Evolutionary conservation across 129 eudicot species (phyloP).

Genomic region (Centrapalus pauciflorus): DNA sequence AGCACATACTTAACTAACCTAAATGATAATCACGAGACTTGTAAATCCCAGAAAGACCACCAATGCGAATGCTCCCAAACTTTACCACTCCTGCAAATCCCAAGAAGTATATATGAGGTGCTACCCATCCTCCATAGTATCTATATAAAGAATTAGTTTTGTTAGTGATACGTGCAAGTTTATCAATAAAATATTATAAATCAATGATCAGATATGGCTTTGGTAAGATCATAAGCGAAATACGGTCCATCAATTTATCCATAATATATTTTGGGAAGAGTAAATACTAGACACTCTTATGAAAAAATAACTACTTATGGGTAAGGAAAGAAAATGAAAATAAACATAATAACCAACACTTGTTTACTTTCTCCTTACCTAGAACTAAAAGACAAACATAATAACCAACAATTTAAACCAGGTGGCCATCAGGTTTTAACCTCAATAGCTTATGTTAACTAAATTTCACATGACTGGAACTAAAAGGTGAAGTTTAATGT

Average conservation of each 20-base stretch:
- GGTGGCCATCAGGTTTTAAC: not conserved
- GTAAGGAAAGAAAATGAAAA: not conserved
- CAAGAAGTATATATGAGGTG: constrained; percentile 87
- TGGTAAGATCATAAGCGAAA: not conserved
- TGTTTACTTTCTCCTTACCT: not conserved
- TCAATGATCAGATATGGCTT: not conserved
- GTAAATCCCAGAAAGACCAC: constrained; percentile 96
- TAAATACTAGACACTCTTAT: not conserved
- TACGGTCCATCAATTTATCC: not conserved
- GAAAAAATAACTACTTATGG: not conserved
- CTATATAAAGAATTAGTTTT: constrained; percentile 32
- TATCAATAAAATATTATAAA: not conserved
- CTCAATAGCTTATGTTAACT: not conserved
- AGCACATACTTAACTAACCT: constrained; percentile 40
- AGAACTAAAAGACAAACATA: too few species aligned
- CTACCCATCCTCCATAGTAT: constrained; percentile 99
- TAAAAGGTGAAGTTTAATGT: too few species aligned
- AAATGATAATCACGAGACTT: constrained; percentile 56
- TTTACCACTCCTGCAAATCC: constrained; percentile 94
- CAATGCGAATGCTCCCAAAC: constrained; percentile 89
- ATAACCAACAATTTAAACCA: too few species aligned
- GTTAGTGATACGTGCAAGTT: constrained; percentile 20
- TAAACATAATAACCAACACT: not conserved
- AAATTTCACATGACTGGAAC: too few species aligned
- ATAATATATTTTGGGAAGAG: not conserved